These are phyloP conservation scores for Cucurbita moschata DNA, from an alignment of 306 rosid species.

Conservation along the genomic window DNA sequence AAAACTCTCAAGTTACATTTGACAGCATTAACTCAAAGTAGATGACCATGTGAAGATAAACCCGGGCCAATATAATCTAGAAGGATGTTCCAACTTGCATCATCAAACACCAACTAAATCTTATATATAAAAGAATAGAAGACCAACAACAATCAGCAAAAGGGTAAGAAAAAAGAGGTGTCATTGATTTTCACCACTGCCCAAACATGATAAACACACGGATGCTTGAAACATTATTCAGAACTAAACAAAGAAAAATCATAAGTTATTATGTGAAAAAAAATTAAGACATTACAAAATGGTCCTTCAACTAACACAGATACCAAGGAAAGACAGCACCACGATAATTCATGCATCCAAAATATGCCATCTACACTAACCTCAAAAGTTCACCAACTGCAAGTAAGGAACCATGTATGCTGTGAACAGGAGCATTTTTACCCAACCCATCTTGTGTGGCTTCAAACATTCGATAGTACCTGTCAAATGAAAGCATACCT, in stretches of 20 bases:
- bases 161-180: not conserved
- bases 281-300: not conserved
- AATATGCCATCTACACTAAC: slow-evolving; percentile 24
- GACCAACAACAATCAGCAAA: not conserved
- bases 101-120: not conserved
- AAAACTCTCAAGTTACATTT: not conserved
- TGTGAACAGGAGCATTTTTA: slow-evolving; percentile 86
- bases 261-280: not conserved
- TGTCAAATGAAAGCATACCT: slow-evolving; percentile 46
- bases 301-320: not conserved
- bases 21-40: not conserved
- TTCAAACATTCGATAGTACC: slow-evolving; percentile 98
- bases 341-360: not conserved
- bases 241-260: not conserved
- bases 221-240: not conserved
- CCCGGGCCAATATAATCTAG: not conserved
- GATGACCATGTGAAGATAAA: not conserved
- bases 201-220: not conserved
- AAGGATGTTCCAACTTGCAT: too few relatives aligned
- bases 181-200: not conserved
- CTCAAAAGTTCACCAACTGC: slow-evolving; percentile 99
- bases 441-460: slow-evolving; percentile 94
- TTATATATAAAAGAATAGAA: not conserved
- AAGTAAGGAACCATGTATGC: slow-evolving; percentile 96
- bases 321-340: not conserved